phyloP scores from a whole-genome alignment of 2,329 filamentous ascomycete genomes.

The Fusarium agapanthi region DNA sequence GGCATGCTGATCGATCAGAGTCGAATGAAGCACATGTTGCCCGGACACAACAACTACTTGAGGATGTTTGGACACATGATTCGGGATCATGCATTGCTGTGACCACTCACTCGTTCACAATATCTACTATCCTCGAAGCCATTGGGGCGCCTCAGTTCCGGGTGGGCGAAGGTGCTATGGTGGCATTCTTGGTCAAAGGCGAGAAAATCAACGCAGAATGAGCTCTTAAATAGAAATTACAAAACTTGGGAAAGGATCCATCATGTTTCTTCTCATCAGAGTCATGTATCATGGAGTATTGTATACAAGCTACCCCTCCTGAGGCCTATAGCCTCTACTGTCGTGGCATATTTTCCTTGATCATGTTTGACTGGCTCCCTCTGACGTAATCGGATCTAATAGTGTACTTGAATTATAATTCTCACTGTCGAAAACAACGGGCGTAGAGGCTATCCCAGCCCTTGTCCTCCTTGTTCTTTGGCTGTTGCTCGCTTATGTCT shows the following conservation, averaged over 20 bases:
- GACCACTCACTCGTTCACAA: background rate
- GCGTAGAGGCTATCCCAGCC: background rate
- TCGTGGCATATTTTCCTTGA: background rate
- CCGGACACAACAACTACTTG: background rate
- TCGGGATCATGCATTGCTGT: background rate
- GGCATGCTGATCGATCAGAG: background rate
- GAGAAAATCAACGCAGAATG: background rate
- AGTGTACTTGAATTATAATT: conserved; percentile 1
- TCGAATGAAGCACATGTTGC: background rate
- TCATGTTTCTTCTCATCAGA: too few relatives aligned
- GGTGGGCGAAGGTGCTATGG: background rate
- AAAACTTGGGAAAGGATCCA: too few relatives aligned
- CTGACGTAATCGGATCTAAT: background rate
- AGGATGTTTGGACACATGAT: background rate
- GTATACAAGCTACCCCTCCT: background rate
- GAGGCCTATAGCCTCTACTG: background rate
- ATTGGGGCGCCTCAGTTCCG: background rate
- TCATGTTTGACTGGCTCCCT: background rate
- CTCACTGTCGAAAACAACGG: conserved; percentile 4
- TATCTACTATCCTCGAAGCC: background rate
- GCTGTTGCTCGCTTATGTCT: accelerated
- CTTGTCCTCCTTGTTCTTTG: accelerated
- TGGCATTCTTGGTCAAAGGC: background rate
- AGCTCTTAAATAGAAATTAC: too few relatives aligned
- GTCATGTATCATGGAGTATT: background rate